Base-by-base conservation (phyloP, 306 rosid species). In the Medicago arabica region DNA sequence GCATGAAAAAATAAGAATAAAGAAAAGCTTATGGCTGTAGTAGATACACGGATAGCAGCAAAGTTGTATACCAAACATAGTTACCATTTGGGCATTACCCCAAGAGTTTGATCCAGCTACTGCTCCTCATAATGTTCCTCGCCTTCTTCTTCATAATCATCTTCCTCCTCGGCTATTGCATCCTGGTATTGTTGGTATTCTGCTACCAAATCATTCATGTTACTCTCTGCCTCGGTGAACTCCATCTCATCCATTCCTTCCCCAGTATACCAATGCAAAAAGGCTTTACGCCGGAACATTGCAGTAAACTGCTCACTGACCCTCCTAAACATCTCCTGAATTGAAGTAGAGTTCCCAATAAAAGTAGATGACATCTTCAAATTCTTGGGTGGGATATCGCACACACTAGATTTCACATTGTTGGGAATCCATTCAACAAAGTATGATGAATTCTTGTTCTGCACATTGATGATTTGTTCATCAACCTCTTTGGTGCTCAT, bases 181-280 rank as follows among this genome's bases (percentile, higher is more conserved):
- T 93, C 98, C 84, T 93, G 98, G 81, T 93, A 93, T 46, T 93
- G 98, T 86, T 93, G 98, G 78, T 93, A 93, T 82, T 90, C 98
- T 0, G 98, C 96, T 14, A 93, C 98, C 86, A 93, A 85, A 71
- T 93, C 98, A 49, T 93, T 93, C 98, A 93, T 93, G 86, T 93
- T 93, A 50, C 98, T 93, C 83, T 90, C 97, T 2, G 96, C 96
- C 74, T 93, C 98, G 0, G 98, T 93, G 81, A 93, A 93, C 87
- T 93, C 98, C 98, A 93, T 93, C 80, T 93, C 97, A 23, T 93
- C 98, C 98, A 93, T 93, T 15, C 98, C 98, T 72, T 93, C 98
- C 15, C 98, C 98, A 3, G 95, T 93, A 72, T 93, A 93, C 98
- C 98, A 93, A 49, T 93, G 98, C 95, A 93, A 84, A 59, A 93